Evolutionary conservation across 108 stramenopile genomes (phyloP).

Genomic region (Cyclostephanos tholiformis): DNA sequence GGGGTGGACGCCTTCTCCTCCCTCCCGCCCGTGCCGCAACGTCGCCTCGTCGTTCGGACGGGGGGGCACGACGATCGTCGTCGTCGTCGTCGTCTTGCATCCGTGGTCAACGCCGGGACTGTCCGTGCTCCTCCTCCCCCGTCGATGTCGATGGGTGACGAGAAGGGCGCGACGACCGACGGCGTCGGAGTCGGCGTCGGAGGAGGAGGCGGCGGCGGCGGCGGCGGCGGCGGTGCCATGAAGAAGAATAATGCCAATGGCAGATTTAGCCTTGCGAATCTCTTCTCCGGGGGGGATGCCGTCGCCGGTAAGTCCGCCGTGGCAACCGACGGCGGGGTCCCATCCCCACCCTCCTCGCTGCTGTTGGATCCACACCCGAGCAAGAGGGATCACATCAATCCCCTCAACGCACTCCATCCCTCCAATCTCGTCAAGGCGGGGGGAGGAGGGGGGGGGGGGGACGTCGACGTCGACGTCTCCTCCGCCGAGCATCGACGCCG

Average conservation of each 20-base stretch:
- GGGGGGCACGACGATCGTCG: background rate
- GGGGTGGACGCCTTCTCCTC: slow-evolving; percentile 7
- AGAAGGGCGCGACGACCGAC: background rate
- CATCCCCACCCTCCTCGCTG: too few species aligned
- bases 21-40: slow-evolving; percentile 4
- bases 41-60: background rate
- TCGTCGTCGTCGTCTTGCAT: background rate
- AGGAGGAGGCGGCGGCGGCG: background rate
- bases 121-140: background rate
- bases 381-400: slow-evolving; percentile 80
- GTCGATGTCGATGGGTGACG: background rate
- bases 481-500: background rate
- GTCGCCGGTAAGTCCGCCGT: background rate
- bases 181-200: background rate
- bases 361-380: slow-evolving; percentile 76
- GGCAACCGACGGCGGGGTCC: too few species aligned
- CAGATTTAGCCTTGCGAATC: slow-evolving; percentile 53
- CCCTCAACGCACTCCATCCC: slow-evolving; percentile 75
- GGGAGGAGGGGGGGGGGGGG: slow-evolving; percentile 13
- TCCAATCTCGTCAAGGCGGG: slow-evolving; percentile 23
- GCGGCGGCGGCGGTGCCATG: slow-evolving; percentile 10
- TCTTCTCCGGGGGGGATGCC: slow-evolving; percentile 29
- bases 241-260: too few species aligned
- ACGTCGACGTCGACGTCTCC: slow-evolving; percentile 19
- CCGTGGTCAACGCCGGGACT: background rate